phyloP scores from a whole-genome alignment of 2,329 filamentous ascomycete genomes.

The Grosmannia penicillata region DNA sequence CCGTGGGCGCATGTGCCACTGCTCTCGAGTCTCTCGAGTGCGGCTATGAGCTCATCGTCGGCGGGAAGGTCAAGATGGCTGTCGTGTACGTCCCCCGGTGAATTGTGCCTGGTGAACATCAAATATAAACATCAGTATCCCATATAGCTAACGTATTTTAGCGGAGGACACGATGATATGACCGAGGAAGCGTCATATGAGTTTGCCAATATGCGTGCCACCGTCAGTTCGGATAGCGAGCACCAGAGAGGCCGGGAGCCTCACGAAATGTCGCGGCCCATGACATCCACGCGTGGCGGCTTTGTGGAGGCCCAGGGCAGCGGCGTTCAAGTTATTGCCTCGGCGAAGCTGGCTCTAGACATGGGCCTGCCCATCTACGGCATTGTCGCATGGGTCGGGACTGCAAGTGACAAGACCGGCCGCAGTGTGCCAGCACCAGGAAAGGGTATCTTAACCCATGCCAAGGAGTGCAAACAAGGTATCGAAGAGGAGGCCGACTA shows the following conservation, averaged over 20 bases:
- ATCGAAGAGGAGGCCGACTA: constrained; percentile 84
- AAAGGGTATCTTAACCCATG: constrained; percentile 93
- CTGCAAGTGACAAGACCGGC: constrained; percentile 97
- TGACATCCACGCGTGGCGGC: constrained; percentile 88
- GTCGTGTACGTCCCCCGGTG: no score
- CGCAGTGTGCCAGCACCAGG: constrained; percentile 93
- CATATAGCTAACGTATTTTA: constrained; percentile 86
- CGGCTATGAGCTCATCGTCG: constrained; percentile 94
- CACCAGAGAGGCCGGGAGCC: constrained; percentile 90
- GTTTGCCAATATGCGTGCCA: constrained; percentile 99
- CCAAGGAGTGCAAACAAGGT: constrained; percentile 82
- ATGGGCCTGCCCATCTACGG: constrained; percentile 99
- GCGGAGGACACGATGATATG: constrained; percentile 98
- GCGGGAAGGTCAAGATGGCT: constrained; percentile 99
- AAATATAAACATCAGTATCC: no score
- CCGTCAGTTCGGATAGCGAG: constrained; percentile 93
- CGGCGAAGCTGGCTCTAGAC: constrained; percentile 82
- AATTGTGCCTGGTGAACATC: no score
- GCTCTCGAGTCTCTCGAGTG: constrained; percentile 96
- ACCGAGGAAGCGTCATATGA: constrained; percentile 98
- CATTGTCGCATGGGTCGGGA: constrained; percentile 83
- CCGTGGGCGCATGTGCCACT: constrained; percentile 92
- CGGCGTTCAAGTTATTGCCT: constrained; percentile 98
- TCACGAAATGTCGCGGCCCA: constrained; percentile 93
- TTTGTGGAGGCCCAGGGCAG: constrained; percentile 99